A percentile compares a stretch with the other conserved stretches of the same genome.
phyloP scores from a whole-genome alignment of 805 yeast species.

The Candida hungchunana region DNA sequence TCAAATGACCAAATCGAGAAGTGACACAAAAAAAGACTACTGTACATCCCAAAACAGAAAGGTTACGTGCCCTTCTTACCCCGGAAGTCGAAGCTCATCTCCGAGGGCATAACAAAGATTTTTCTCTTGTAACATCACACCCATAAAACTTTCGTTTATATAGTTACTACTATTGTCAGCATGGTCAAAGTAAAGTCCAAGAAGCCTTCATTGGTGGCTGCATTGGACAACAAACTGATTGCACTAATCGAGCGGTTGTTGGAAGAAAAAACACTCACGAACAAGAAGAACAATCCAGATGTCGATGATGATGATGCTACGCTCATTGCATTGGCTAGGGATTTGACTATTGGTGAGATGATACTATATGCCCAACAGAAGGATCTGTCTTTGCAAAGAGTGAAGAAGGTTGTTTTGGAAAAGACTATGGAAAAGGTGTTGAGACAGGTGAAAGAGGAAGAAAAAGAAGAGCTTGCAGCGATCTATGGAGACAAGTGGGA shows the following conservation, averaged over 20 bases:
- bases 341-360: slow-evolving; percentile 48
- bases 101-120: too few species aligned
- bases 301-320: slow-evolving; percentile 30
- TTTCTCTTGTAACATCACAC: too few species aligned
- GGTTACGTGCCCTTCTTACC: too few species aligned
- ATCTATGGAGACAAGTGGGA: slow-evolving; percentile 24
- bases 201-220: slow-evolving; percentile 25
- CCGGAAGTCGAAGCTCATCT: too few species aligned
- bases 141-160: too few species aligned
- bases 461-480: slow-evolving; percentile 43
- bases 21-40: too few species aligned
- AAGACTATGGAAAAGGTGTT: slow-evolving; percentile 61
- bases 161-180: too few species aligned
- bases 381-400: slow-evolving; percentile 64
- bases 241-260: slow-evolving; percentile 51
- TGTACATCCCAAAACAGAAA: too few species aligned
- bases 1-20: too few species aligned
- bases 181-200: slow-evolving; percentile 33
- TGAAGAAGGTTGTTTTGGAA: slow-evolving; percentile 60
- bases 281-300: slow-evolving; percentile 29
- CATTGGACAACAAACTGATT: slow-evolving; percentile 54
- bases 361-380: slow-evolving; percentile 56
- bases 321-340: slow-evolving; percentile 57
- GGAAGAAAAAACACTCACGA: slow-evolving; percentile 54
- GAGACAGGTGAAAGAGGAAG: slow-evolving; percentile 53